Conservation (phyloP, 1,284 basidiomycete species). For the Cystobasidiaceae sp. region DNA sequence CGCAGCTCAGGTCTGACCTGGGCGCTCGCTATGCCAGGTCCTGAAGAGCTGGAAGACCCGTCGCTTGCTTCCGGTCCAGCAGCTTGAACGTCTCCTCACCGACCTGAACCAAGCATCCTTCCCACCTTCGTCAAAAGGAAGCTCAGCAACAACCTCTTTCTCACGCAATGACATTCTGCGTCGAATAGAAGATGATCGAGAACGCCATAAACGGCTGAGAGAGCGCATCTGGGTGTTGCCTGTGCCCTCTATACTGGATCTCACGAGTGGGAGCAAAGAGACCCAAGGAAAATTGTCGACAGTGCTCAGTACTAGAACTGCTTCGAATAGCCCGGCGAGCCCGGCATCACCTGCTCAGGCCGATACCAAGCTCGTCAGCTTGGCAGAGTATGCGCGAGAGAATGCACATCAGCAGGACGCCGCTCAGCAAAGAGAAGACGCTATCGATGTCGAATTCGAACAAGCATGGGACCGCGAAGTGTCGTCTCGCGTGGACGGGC, state of each 20-base stretch:
- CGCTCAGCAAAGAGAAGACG: constrained; percentile 47
- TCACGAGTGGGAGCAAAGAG: constrained; percentile 1
- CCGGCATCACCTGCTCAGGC: constrained; percentile 14
- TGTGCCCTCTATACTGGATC: constrained; percentile 42
- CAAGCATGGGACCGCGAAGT: constrained; percentile 85
- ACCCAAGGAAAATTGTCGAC: constrained; percentile 22
- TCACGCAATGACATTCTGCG: constrained; percentile 67
- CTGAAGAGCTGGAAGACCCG: constrained; percentile 79
- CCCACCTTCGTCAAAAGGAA: constrained; percentile 13
- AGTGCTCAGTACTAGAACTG: constrained; percentile 20
- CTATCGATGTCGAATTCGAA: constrained; percentile 82
- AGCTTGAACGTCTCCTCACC: constrained; percentile 19
- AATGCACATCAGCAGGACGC: constrained; percentile 37
- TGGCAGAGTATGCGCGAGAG: constrained; percentile 49
- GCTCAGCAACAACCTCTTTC: constrained; percentile 51
- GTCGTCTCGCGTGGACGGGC: constrained; percentile 80
- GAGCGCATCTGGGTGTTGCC: constrained; percentile 91
- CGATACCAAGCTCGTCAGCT: constrained; percentile 32
- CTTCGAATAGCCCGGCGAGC: constrained; percentile 40
- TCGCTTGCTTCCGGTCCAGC: constrained; percentile 58
- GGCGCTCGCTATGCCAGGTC: constrained; percentile 55
- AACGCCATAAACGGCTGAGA: constrained; percentile 85
- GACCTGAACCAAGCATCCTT: constrained; percentile 9
- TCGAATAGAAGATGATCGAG: constrained; percentile 89
- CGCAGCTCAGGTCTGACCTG: not conserved